A percentile compares a stretch with the other conserved stretches of the same genome.
phyloP scores from a whole-genome alignment of 768 basidiomycete genomes.

The Termitomyces sp. region DNA sequence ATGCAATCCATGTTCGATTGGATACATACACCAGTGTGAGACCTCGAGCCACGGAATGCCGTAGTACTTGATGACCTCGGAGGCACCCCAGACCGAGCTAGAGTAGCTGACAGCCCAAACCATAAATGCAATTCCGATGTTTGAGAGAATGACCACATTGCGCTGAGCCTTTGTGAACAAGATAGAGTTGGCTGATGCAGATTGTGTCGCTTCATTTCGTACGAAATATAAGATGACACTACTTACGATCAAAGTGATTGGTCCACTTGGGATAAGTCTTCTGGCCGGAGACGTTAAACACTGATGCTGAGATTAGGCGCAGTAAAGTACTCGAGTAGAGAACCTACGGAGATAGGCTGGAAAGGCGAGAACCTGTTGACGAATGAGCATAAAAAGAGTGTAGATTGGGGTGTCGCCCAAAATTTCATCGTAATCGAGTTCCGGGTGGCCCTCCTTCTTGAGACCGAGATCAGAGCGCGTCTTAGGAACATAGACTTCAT shows the following conservation, averaged over 20 bases:
- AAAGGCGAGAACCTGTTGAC: conserved; percentile 54
- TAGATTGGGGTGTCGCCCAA: conserved; percentile 58
- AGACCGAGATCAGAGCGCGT: conserved; percentile 53
- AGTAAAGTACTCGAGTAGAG: conserved; percentile 39
- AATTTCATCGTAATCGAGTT: conserved; percentile 48
- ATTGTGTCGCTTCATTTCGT: not conserved
- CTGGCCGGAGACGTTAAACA: conserved; percentile 59
- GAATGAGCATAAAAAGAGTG: conserved; percentile 48
- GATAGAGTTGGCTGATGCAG: conserved; percentile 41
- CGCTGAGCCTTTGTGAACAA: conserved; percentile 50
- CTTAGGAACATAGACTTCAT: conserved; percentile 58
- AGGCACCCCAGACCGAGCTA: conserved; percentile 29
- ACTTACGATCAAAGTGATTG: conserved; percentile 59
- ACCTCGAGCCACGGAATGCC: conserved; percentile 50
- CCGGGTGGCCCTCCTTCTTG: conserved; percentile 28
- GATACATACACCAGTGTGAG: conserved; percentile 45
- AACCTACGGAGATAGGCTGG: conserved; percentile 55
- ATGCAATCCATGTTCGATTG: not conserved
- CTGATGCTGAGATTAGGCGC: conserved; percentile 45
- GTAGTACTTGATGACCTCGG: conserved; percentile 42
- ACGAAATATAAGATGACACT: not conserved
- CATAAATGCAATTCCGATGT: conserved; percentile 50
- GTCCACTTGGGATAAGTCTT: conserved; percentile 55
- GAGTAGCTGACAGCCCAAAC: conserved; percentile 32
- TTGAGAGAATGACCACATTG: conserved; percentile 48